These are phyloP conservation scores for Exophiala calicioides DNA, from an alignment of 2,329 filamentous ascomycete species.

Conservation along the genomic window DNA sequence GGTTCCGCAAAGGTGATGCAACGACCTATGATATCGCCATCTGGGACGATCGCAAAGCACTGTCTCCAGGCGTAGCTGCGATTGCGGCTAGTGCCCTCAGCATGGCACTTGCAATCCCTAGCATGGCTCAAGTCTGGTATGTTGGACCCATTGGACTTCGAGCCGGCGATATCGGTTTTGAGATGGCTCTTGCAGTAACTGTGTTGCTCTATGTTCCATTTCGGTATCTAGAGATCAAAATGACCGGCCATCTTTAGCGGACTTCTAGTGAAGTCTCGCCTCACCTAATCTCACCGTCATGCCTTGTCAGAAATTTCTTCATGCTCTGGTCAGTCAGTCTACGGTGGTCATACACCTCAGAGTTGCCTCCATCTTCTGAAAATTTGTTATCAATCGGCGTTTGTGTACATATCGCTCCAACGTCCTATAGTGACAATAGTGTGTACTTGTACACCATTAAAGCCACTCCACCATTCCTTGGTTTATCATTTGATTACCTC, in stretches of 20 bases:
- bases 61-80: conserved; percentile 64
- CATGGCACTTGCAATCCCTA: conserved; percentile 64
- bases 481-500: too few relatives aligned
- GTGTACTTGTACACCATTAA: too few relatives aligned
- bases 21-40: conserved; percentile 60
- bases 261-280: not conserved
- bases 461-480: too few relatives aligned
- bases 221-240: not conserved
- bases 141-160: conserved; percentile 61
- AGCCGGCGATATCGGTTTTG: conserved; percentile 47
- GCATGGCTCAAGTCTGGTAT: conserved; percentile 70
- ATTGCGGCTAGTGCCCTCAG: conserved; percentile 62
- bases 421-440: too few relatives aligned
- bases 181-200: not conserved
- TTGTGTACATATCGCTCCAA: too few relatives aligned
- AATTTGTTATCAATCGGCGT: too few relatives aligned
- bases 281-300: not conserved
- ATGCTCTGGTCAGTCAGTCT: too few relatives aligned
- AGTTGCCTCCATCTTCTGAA: too few relatives aligned
- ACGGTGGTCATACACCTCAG: too few relatives aligned
- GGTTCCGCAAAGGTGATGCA: conserved; percentile 56
- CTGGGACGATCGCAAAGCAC: conserved; percentile 60
- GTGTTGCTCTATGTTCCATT: conserved; percentile 1
- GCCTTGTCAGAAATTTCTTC: too few relatives aligned
- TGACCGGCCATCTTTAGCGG: not conserved